phyloP scores from a whole-genome alignment of 352 stramenopile genomes.

The Pythium vanterpoolii region DNA sequence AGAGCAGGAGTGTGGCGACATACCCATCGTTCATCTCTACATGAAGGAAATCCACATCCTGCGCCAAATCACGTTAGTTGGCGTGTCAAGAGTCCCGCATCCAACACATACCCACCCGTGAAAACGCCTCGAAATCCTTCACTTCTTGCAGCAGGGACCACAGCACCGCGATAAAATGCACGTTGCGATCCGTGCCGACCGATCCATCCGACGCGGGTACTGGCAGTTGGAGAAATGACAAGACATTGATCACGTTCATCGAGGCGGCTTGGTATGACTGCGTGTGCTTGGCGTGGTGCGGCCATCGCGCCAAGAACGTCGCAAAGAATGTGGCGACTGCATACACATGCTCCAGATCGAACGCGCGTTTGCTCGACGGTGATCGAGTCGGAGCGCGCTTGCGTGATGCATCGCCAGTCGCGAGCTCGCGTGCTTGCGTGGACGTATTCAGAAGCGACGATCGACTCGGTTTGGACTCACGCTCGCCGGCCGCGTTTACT shows the following conservation, averaged over 20 bases:
- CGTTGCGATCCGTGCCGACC: not conserved
- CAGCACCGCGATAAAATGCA: conserved; percentile 48
- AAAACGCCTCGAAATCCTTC: conserved; percentile 49
- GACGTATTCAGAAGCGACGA: conserved; percentile 37
- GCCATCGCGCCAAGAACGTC: conserved; percentile 63
- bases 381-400: not conserved
- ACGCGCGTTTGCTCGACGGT: conserved; percentile 25
- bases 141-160: conserved; percentile 65
- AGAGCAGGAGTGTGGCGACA: conserved; percentile 44
- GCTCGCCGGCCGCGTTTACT: conserved; percentile 1
- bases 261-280: conserved; percentile 23
- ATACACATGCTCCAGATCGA: conserved; percentile 42
- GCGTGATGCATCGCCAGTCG: not conserved
- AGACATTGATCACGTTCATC: conserved; percentile 55
- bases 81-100: conserved; percentile 7
- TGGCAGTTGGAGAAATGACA: conserved; percentile 50
- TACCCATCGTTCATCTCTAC: conserved; percentile 38
- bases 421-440: conserved; percentile 35
- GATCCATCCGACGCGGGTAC: not conserved
- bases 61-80: not conserved
- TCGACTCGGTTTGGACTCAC: conserved; percentile 2
- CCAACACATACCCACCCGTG: conserved; percentile 25
- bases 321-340: conserved; percentile 39
- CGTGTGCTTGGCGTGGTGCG: conserved; percentile 30
- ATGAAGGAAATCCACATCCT: conserved; percentile 48